Base-by-base conservation (phyloP, 164 flowering plant genomes). In the Sedum album region DNA sequence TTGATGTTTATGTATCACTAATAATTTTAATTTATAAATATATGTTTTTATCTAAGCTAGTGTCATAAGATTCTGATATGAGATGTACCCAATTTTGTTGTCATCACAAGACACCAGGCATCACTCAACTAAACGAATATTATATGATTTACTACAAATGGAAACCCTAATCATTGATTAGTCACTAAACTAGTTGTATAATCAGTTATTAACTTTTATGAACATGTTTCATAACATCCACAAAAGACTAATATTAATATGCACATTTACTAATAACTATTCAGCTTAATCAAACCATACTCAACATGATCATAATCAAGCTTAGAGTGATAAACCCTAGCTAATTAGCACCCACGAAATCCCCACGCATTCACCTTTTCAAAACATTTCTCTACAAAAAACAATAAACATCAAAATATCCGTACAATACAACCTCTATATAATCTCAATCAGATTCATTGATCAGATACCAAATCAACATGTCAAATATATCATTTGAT, bases 301-400 rank as follows among this genome's bases (percentile, higher is more conserved):
- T 20, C 25, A 49, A n/a, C 55, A 49, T 49, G 55, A 44, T 44
- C 20, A 44, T 5, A n/a, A 4, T 53, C 13, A 21, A 53, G 21
- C 23, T 9, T 6, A 21, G 8, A 21, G 2, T 6, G 8, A 53
- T 14, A 57, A 57, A 57, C 62, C 61, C 62, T 28, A n/a, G n/a
- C n/a, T n/a, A 57, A 57, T 57, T 0, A 26, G 62, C 62, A 28
- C 5, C 74, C 75, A 49, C 75, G 75, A 72, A 48, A 21, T 72
- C 35, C 68, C 75, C 75, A 72, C 75, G 75, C 71, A 62, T 72
- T 64, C 53, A 42, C 46, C 17, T 67, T 38, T 39, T 57, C 38
- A 5, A 17, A 4, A 18, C 20, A 20, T 31, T 25, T 72, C 6
- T 46, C 25, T 7, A 36, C 8, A 25, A 15, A 21, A 31, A 23